phyloP scores from a whole-genome alignment of 2,329 filamentous ascomycete genomes.

The Chalara sp. region DNA sequence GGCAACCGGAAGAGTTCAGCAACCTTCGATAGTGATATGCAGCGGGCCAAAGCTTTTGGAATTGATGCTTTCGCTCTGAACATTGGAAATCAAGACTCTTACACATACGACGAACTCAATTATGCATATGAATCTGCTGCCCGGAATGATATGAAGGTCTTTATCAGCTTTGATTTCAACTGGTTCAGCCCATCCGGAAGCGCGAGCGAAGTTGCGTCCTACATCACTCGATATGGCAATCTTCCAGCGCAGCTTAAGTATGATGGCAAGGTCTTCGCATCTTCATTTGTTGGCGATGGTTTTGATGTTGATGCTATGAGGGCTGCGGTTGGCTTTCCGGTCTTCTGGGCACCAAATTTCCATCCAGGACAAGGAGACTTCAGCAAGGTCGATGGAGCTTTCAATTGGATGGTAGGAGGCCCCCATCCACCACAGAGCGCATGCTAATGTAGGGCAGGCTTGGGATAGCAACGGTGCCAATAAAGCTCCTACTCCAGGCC shows the following conservation, averaged over 20 bases:
- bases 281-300: constrained; percentile 47
- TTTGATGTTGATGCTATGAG: constrained; percentile 33
- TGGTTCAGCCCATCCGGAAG: constrained; percentile 10
- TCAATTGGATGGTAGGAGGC: constrained; percentile 16
- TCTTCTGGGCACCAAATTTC: constrained; percentile 20
- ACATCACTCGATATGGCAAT: constrained; percentile 22
- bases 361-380: constrained; percentile 14
- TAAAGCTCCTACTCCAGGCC: constrained; percentile 15
- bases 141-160: constrained; percentile 24
- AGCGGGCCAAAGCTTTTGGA: neutral
- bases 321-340: constrained; percentile 14
- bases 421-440: neutral
- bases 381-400: constrained; percentile 12
- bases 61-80: constrained; percentile 29
- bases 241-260: constrained; percentile 30
- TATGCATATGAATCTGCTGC: constrained; percentile 24
- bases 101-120: constrained; percentile 22
- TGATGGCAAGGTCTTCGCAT: constrained; percentile 28
- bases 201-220: constrained; percentile 17
- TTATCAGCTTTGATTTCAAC: constrained; percentile 28
- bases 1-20: neutral
- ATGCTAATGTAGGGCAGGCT: constrained; percentile 5
- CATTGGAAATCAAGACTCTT: constrained; percentile 23
- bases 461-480: constrained; percentile 19
- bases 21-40: neutral